These are phyloP conservation scores for Cytospora schulzeri DNA, from an alignment of 2,329 filamentous ascomycete genomes.

Conservation along the genomic window DNA sequence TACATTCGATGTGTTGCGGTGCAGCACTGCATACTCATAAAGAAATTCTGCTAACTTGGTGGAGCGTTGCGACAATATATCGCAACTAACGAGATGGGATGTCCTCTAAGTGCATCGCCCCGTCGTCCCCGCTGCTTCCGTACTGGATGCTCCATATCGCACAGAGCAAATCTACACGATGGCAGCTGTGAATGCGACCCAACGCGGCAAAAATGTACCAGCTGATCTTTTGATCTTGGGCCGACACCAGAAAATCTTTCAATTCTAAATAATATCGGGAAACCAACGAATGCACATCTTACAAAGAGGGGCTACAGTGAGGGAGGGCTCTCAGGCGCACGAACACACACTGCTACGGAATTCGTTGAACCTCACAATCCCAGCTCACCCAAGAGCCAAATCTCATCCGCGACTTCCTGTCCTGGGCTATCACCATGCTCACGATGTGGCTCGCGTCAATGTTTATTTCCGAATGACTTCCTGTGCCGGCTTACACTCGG, in stretches of 20 bases:
- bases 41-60: not conserved
- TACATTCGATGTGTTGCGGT: not conserved
- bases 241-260: not conserved
- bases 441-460: conserved; percentile 13
- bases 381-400: conserved; percentile 6
- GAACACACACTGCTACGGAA: not conserved
- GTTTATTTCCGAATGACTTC: conserved; percentile 14
- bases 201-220: not conserved
- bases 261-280: not conserved
- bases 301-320: conserved; percentile 12
- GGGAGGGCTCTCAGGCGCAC: conserved; percentile 6
- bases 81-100: not conserved
- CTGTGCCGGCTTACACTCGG: conserved; percentile 10
- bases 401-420: conserved; percentile 1
- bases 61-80: not conserved
- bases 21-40: not conserved
- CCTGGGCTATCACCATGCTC: conserved; percentile 13
- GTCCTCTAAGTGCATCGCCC: not conserved
- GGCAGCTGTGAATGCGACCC: not conserved
- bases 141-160: not conserved
- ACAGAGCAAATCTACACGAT: not conserved
- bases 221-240: not conserved
- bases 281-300: conserved; percentile 15
- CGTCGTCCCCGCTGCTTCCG: not conserved
- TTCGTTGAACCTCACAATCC: not conserved